Conservation (phyloP, 179 eudicot genomes). For the Carnegiea gigantea region DNA sequence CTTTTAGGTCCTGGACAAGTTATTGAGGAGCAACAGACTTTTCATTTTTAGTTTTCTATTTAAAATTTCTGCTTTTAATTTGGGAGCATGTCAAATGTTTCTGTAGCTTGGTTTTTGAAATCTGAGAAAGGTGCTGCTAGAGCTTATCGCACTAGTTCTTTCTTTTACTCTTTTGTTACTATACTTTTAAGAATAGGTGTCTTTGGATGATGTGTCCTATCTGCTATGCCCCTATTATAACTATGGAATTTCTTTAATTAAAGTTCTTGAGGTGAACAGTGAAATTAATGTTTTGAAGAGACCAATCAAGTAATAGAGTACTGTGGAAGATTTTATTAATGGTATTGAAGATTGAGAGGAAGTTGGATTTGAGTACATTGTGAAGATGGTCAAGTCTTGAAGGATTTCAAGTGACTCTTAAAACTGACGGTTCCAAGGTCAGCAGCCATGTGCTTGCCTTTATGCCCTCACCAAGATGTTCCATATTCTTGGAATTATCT, state of each 20-base stretch:
- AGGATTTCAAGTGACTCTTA: conserved; percentile 89
- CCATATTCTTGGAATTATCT: conserved; percentile 29
- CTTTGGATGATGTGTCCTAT: conserved; percentile 5
- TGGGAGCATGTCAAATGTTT: background rate
- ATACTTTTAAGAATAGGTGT: conserved; percentile 6
- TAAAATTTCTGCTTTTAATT: background rate
- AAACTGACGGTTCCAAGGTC: conserved; percentile 77
- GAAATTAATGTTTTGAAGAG: conserved; percentile 79
- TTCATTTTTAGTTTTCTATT: background rate
- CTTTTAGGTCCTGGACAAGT: background rate
- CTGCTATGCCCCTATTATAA: conserved; percentile 27
- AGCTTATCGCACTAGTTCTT: background rate
- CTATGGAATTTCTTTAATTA: conserved; percentile 37
- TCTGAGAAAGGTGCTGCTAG: background rate
- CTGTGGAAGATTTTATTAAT: conserved; percentile 77
- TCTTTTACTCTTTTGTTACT: background rate
- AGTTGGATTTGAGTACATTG: conserved; percentile 61
- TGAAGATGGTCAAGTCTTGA: conserved; percentile 91
- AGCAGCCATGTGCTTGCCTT: conserved; percentile 82
- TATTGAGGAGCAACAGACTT: background rate
- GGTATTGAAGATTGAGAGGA: conserved; percentile 75
- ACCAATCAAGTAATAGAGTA: conserved; percentile 83
- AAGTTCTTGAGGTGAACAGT: conserved; percentile 76
- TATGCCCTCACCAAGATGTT: conserved; percentile 51
- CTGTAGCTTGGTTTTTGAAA: background rate